Base-by-base conservation (phyloP, 2,329 filamentous ascomycete species). In the Pestalotiopsis fici region DNA sequence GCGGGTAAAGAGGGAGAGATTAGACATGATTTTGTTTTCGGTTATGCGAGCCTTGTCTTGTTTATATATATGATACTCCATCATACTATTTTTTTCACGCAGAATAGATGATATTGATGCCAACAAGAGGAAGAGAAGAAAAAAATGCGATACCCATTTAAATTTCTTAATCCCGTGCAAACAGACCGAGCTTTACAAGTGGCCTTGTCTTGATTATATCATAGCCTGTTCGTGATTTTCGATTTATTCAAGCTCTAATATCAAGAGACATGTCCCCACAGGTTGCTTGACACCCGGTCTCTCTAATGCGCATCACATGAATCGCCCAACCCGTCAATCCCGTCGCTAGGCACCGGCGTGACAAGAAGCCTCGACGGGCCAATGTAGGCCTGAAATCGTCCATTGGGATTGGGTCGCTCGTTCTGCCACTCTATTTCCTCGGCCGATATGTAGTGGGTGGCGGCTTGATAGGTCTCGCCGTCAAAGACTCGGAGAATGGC, bases 51-150 rank as follows among this genome's bases (percentile, higher is more conserved):
- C 54, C 63, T 65, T 43, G 39, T 56, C 39, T 64, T 65, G 63
- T 65, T 57, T 65, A 59, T 65, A 35, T 65, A 35, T 35, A 59
- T 54, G 54, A 65, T 65, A 57, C 50, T 65, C 61, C 61, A 28
- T 64, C 27, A 64, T 43, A 55, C 28, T 54, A 47, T 64, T 39
- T 64, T 27, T 62, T 23, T n/a, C 55, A n/a, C 37, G 27, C 39
- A 23, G 43, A 55, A 64, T 64, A 64, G 61, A 64, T 31, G 61
- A 64, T 64, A 47, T 55, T 64, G 25, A 64, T 55, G 47, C 47
- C 47, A 13, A 28, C 15, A 47, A 54, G 27, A 21, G 11, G 11
- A 35, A 35, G 31, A 35, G 31, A 35, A 0, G 11, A 7, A 50
- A 0, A 35, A 7, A 50, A 9, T 50, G 43, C n/a, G 43, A 50